A percentile compares a stretch with the other conserved stretches of the same genome.
phyloP scores from a whole-genome alignment of 2,329 filamentous ascomycete genomes.

The Ploettnerulaceae sp. region DNA sequence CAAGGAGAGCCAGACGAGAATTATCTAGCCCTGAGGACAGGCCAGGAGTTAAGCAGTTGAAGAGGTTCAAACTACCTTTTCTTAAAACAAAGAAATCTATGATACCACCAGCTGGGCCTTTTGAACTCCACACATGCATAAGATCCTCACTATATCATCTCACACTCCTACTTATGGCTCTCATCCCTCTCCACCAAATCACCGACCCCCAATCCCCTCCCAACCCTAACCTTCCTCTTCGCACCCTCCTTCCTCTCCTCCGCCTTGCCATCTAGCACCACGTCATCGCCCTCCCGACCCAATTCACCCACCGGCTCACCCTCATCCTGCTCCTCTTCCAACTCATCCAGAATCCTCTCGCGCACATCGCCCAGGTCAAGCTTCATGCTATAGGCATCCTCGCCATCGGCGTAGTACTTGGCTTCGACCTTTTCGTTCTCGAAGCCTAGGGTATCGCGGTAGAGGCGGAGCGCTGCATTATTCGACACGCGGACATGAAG shows the following conservation, averaged over 20 bases:
- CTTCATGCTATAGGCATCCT: slow-evolving; percentile 92
- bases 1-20: no score
- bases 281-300: slow-evolving; percentile 37
- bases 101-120: no score
- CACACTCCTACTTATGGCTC: slow-evolving; percentile 39
- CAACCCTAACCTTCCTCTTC: slow-evolving; percentile 82
- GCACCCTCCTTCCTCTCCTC: slow-evolving; percentile 57
- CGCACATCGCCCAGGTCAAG: slow-evolving; percentile 65
- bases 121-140: slow-evolving; percentile 17
- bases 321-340: slow-evolving; percentile 53
- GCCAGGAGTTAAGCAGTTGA: no score
- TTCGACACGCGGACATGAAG: slow-evolving; percentile 96
- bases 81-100: no score
- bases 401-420: slow-evolving; percentile 96
- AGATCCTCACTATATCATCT: neutral
- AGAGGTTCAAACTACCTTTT: no score
- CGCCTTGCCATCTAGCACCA: slow-evolving; percentile 37
- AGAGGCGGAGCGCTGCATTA: slow-evolving; percentile 82
- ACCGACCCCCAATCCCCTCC: slow-evolving; percentile 71
- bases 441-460: slow-evolving; percentile 89
- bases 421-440: slow-evolving; percentile 77
- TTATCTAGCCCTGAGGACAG: no score
- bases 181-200: slow-evolving; percentile 71
- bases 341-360: slow-evolving; percentile 46
- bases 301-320: slow-evolving; percentile 66